These are phyloP conservation scores for Ustilago loliicola DNA, from an alignment of 1,284 basidiomycete species.

Conservation along the genomic window DNA sequence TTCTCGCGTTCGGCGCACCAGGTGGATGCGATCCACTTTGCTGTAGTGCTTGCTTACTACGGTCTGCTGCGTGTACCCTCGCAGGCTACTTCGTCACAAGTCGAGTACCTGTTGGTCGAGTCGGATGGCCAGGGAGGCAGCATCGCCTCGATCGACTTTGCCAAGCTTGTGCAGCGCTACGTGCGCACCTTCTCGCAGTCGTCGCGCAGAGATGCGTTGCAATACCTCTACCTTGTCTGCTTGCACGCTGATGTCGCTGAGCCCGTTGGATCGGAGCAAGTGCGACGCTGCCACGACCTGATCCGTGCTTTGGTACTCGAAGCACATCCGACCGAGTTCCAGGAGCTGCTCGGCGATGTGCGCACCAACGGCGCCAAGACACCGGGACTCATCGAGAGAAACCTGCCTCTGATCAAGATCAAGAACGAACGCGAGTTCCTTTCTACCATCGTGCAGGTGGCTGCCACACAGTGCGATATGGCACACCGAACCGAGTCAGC, in stretches of 20 bases:
- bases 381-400: slow-evolving; percentile 88
- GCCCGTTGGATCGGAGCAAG: slow-evolving; percentile 82
- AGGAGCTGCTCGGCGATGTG: slow-evolving; percentile 89
- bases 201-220: slow-evolving; percentile 91
- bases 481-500: slow-evolving; percentile 84
- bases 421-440: slow-evolving; percentile 81
- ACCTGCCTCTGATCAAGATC: slow-evolving; percentile 82
- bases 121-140: slow-evolving; percentile 43
- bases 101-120: slow-evolving; percentile 52
- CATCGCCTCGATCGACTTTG: slow-evolving; percentile 76
- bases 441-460: slow-evolving; percentile 83
- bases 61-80: slow-evolving; percentile 88
- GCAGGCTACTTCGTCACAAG: slow-evolving; percentile 81
- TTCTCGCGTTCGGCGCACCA: slow-evolving; percentile 90
- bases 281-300: slow-evolving; percentile 86
- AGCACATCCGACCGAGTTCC: slow-evolving; percentile 79
- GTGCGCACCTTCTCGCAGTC: slow-evolving; percentile 89
- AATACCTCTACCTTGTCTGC: slow-evolving; percentile 92
- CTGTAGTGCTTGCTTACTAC: slow-evolving; percentile 91
- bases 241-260: slow-evolving; percentile 78
- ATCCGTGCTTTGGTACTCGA: slow-evolving; percentile 88
- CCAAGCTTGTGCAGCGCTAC: slow-evolving; percentile 91
- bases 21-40: slow-evolving; percentile 94
- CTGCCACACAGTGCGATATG: slow-evolving; percentile 81
- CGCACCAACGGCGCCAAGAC: slow-evolving; percentile 87